Conservation (phyloP, 768 basidiomycete species). For the Tephrocybe sp. region DNA sequence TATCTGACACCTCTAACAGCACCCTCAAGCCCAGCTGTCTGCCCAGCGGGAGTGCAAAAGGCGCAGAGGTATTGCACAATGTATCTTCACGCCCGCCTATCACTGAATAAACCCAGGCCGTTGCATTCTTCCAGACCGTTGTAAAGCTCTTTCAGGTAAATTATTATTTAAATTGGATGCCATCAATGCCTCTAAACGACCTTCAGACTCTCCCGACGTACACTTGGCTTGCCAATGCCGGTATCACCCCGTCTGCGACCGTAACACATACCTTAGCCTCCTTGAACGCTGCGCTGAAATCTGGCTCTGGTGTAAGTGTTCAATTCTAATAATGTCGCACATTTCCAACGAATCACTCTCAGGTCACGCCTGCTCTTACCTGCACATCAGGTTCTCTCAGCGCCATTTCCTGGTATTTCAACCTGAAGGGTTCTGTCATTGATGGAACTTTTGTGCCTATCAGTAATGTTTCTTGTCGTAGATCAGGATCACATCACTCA, state of each 20-base stretch:
- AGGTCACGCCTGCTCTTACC: slow-evolving; percentile 45
- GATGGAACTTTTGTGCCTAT: slow-evolving; percentile 66
- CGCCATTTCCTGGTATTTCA: slow-evolving; percentile 61
- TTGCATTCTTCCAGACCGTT: slow-evolving; percentile 61
- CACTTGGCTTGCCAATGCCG: slow-evolving; percentile 63
- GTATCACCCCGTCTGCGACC: slow-evolving; percentile 67
- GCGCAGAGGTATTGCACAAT: slow-evolving; percentile 50
- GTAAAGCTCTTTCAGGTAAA: slow-evolving; percentile 60
- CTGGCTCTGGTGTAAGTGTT: slow-evolving; percentile 51
- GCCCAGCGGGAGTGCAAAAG: slow-evolving; percentile 52
- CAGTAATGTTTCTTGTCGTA: slow-evolving; percentile 34
- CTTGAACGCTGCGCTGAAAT: slow-evolving; percentile 53
- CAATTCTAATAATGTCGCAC: not conserved
- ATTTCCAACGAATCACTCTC: not conserved
- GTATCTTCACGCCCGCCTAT: not conserved
- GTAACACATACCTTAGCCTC: slow-evolving; percentile 57
- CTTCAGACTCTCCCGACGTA: slow-evolving; percentile 60
- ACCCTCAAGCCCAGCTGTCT: slow-evolving; percentile 63
- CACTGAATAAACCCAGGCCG: slow-evolving; percentile 43
- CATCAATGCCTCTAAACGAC: too few relatives aligned
- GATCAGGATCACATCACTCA: not conserved
- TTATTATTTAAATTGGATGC: not conserved
- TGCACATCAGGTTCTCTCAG: slow-evolving; percentile 30
- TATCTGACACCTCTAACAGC: slow-evolving; percentile 34
- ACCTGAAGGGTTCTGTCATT: slow-evolving; percentile 63